Conservation (phyloP, 169 alveolate genomes). For the Plasmodium fragile region DNA sequence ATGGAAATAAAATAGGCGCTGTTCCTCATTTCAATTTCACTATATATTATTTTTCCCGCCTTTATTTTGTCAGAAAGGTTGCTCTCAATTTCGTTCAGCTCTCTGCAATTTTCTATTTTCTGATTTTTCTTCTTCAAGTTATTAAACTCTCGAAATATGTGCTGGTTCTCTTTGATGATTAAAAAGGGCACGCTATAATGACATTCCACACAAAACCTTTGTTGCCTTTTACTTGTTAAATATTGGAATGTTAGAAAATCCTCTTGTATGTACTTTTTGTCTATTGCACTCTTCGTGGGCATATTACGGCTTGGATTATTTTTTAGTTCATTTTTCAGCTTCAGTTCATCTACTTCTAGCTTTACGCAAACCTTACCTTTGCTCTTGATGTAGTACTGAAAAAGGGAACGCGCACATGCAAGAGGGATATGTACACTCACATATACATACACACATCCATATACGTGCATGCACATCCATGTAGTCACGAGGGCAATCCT, state of each 20-base stretch:
- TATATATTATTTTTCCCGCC: conserved; percentile 29
- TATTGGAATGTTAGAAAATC: conserved; percentile 71
- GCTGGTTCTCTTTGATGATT: conserved; percentile 55
- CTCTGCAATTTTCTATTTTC: conserved; percentile 33
- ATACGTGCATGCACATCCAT: not conserved
- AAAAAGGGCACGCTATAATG: conserved; percentile 48
- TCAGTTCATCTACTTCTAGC: conserved; percentile 45
- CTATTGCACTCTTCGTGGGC: conserved; percentile 6
- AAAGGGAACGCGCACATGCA: not conserved
- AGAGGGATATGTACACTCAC: not conserved
- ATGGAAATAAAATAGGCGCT: conserved; percentile 26
- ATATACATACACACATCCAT: not conserved
- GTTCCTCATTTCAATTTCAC: conserved; percentile 42
- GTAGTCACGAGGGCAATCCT: not conserved
- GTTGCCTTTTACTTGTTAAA: conserved; percentile 53
- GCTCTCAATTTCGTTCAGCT: conserved; percentile 34
- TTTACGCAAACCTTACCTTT: conserved; percentile 44
- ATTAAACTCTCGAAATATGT: conserved; percentile 65
- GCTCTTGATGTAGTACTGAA: conserved; percentile 52
- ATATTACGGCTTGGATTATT: not conserved
- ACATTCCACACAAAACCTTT: conserved; percentile 54
- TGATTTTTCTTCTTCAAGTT: conserved; percentile 45
- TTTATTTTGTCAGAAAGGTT: conserved; percentile 45
- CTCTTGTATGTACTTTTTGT: conserved; percentile 41
- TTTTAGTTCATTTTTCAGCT: conserved; percentile 52